Evolutionary conservation across 192 early-diverging fungal species (phyloP).

Genomic region (Rhizoclosmatium sp.): DNA sequence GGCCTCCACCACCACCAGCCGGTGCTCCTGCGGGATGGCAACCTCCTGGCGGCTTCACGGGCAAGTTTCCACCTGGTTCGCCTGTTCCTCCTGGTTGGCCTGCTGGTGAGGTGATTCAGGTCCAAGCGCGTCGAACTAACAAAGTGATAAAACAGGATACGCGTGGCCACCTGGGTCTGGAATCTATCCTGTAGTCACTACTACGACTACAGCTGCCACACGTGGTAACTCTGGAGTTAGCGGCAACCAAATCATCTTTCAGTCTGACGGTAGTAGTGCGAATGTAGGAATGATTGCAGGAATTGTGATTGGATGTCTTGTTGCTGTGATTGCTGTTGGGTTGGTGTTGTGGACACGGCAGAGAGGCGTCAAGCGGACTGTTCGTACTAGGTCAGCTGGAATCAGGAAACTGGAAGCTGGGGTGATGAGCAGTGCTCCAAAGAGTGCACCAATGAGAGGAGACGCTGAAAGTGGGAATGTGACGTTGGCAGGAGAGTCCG

Average conservation of each 20-base stretch:
- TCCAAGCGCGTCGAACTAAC: not conserved
- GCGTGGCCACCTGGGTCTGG: not conserved
- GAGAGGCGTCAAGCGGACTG: not conserved
- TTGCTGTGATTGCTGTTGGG: not conserved
- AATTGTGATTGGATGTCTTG: not conserved
- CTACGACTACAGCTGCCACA: too few relatives aligned
- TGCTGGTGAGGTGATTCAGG: not conserved
- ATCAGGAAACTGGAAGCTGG: too few relatives aligned
- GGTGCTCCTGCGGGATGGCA: not conserved
- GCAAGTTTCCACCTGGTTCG: not conserved
- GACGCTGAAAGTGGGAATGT: too few relatives aligned
- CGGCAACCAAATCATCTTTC: not conserved
- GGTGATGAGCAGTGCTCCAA: too few relatives aligned
- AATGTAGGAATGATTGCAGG: not conserved
- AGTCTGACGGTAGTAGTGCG: too few relatives aligned
- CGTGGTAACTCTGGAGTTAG: too few relatives aligned
- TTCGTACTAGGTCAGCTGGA: too few relatives aligned
- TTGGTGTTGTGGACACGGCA: not conserved
- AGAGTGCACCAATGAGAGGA: too few relatives aligned
- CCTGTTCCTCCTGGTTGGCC: not conserved
- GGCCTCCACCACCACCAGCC: not conserved
- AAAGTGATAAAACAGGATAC: not conserved
- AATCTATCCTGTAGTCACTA: not conserved
- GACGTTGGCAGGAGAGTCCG: too few relatives aligned
- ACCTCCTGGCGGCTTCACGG: slow-evolving; percentile 7